Percentiles rank a stretch among this genome's conserved stretches.
phyloP scores from a whole-genome alignment of 2,329 filamentous ascomycete genomes.

The Colletotrichum acutatum region DNA sequence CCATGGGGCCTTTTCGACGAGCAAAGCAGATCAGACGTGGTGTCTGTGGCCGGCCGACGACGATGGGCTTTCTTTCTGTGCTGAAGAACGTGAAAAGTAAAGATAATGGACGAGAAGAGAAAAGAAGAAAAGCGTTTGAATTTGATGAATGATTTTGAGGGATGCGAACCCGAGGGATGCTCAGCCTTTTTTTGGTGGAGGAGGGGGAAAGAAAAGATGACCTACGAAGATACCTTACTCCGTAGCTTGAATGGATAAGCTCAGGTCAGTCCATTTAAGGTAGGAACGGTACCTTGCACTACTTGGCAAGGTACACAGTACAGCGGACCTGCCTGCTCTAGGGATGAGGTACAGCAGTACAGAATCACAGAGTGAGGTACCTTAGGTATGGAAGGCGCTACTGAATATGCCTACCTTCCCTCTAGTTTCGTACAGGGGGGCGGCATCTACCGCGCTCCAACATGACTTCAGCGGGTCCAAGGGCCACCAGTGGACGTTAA shows the following conservation, averaged over 20 bases:
- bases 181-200: constrained; percentile 23
- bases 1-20: neutral
- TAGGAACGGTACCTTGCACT: too few species aligned
- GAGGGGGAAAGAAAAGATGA: neutral
- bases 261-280: neutral
- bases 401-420: too few species aligned
- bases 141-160: neutral
- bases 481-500: neutral
- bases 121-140: too few species aligned
- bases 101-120: neutral
- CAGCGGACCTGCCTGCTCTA: too few species aligned
- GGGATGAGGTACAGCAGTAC: neutral
- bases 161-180: neutral
- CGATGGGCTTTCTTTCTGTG: neutral
- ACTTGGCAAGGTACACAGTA: too few species aligned
- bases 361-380: too few species aligned
- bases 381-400: neutral
- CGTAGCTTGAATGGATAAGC: neutral
- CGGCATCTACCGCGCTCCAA: neutral
- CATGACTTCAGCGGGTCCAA: neutral
- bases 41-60: too few species aligned
- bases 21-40: neutral
- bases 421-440: neutral
- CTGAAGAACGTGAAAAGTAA: neutral
- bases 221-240: too few species aligned